Conservation (phyloP, 2,329 filamentous ascomycete species). For the Aspergillus sp. region DNA sequence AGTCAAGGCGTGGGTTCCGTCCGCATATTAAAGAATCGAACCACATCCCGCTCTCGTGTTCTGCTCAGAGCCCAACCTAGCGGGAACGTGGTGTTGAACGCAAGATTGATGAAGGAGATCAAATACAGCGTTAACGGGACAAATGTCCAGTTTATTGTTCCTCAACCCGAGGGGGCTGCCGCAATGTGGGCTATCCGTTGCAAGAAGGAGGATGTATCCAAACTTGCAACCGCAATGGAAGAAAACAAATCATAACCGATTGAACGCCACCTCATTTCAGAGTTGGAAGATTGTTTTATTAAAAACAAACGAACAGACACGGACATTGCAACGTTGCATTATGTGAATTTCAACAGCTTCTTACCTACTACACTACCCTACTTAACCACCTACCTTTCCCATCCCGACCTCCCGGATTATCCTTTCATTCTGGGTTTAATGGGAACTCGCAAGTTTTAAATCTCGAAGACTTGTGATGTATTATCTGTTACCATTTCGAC, state of each 20-base stretch:
- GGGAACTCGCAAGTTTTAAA: slow-evolving; percentile 16
- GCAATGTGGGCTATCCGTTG: slow-evolving; percentile 73
- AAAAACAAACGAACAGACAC: slow-evolving; percentile 9
- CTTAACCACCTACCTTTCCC: neutral
- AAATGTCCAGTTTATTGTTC: slow-evolving; percentile 46
- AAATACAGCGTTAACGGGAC: slow-evolving; percentile 59
- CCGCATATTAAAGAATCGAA: slow-evolving; percentile 71
- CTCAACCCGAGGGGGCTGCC: slow-evolving; percentile 59
- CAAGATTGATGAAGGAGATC: slow-evolving; percentile 60
- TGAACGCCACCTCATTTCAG: neutral
- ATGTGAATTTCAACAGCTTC: slow-evolving; percentile 11
- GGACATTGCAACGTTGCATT: slow-evolving; percentile 13
- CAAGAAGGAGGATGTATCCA: slow-evolving; percentile 43
- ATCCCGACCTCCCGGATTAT: neutral
- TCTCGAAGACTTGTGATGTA: slow-evolving; percentile 6
- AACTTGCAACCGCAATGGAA: slow-evolving; percentile 19
- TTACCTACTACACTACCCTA: slow-evolving; percentile 1
- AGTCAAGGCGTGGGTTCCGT: slow-evolving; percentile 70
- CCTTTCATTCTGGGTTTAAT: neutral
- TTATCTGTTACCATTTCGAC: neutral
- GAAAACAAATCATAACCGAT: slow-evolving; percentile 20
- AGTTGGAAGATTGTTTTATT: neutral
- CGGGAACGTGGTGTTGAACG: slow-evolving; percentile 73
- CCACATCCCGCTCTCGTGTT: slow-evolving; percentile 65
- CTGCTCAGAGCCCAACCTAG: slow-evolving; percentile 73